A percentile compares a stretch with the other conserved stretches of the same genome.
Conservation (phyloP, 305 asterid species). For the Fraxinus latifolia region DNA sequence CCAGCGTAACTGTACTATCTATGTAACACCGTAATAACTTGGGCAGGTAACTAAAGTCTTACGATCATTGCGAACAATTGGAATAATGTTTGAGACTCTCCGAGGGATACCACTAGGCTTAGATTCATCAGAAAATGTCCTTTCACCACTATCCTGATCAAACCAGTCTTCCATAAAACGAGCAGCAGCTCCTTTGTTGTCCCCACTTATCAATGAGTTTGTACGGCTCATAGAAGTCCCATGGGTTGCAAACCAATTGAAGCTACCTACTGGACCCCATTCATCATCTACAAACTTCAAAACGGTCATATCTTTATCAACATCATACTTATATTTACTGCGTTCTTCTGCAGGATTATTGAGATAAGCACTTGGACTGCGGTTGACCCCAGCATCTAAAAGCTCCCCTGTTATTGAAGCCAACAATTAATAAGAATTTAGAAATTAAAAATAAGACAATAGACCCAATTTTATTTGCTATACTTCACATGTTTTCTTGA, state of each 20-base stretch:
- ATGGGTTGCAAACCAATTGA: slow-evolving; percentile 98
- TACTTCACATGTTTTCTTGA: background rate
- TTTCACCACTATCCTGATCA: slow-evolving; percentile 47
- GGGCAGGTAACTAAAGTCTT: slow-evolving; percentile 36
- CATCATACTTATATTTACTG: slow-evolving; percentile 71
- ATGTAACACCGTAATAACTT: background rate
- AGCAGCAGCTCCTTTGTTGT: slow-evolving; percentile 98
- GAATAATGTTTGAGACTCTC: slow-evolving; percentile 84
- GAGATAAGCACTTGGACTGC: slow-evolving; percentile 97
- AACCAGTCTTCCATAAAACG: slow-evolving; percentile 99
- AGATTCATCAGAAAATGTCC: slow-evolving; percentile 25
- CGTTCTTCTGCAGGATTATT: slow-evolving; percentile 89
- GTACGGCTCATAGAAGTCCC: slow-evolving; percentile 99
- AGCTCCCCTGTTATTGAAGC: slow-evolving; percentile 67
- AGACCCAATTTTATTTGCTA: background rate
- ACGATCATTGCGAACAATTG: slow-evolving; percentile 54
- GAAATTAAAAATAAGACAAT: background rate
- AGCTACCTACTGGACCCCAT: slow-evolving; percentile 99
- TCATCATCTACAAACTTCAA: slow-evolving; percentile 83
- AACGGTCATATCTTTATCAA: slow-evolving; percentile 91
- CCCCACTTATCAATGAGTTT: slow-evolving; percentile 91
- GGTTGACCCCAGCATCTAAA: slow-evolving; percentile 83
- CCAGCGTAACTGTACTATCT: background rate
- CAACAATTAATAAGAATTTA: slow-evolving; percentile 22
- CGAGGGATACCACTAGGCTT: slow-evolving; percentile 41